Percentiles rank a stretch among this genome's conserved stretches.
phyloP scores from a whole-genome alignment of 2,329 filamentous ascomycete genomes.

The Fusarium sp. region DNA sequence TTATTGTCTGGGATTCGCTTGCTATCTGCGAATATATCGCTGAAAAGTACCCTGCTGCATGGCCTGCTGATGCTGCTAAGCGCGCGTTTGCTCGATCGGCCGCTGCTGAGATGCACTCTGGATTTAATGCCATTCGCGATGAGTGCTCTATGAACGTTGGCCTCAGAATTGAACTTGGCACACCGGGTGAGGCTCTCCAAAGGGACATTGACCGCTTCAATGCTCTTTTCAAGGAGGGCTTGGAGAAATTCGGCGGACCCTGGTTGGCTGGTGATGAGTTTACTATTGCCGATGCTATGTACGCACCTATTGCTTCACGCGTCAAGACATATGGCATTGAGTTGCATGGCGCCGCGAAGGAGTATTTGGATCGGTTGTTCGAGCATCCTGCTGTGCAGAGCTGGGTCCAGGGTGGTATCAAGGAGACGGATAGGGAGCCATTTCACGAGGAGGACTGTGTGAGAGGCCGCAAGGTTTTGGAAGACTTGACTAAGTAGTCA shows the following conservation, averaged over 20 bases:
- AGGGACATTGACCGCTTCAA: conserved; percentile 56
- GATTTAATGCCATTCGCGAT: conserved; percentile 58
- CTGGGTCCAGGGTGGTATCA: conserved; percentile 57
- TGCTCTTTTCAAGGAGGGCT: conserved; percentile 57
- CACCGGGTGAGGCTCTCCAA: conserved; percentile 50
- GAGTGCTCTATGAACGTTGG: conserved; percentile 62
- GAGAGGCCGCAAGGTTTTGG: conserved; percentile 51
- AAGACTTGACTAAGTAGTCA: conserved; percentile 45
- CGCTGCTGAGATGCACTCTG: conserved; percentile 64
- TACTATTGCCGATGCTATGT: conserved; percentile 59
- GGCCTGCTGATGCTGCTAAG: conserved; percentile 57
- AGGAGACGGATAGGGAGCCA: conserved; percentile 57
- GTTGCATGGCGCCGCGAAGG: conserved; percentile 49
- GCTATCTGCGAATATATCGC: conserved; percentile 65
- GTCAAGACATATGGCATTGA: conserved; percentile 56
- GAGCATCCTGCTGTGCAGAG: conserved; percentile 54
- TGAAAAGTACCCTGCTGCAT: conserved; percentile 59
- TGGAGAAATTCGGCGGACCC: conserved; percentile 59
- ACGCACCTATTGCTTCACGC: conserved; percentile 59
- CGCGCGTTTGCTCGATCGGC: conserved; percentile 61
- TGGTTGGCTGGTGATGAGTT: conserved; percentile 59
- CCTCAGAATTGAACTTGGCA: conserved; percentile 54
- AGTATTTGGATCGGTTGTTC: conserved; percentile 55
- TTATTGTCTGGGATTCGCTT: conserved; percentile 63
- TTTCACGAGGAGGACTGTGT: conserved; percentile 56